Evolutionary conservation across 2,329 filamentous ascomycete genomes (phyloP).

Genomic region (Diplodia intermedia): DNA sequence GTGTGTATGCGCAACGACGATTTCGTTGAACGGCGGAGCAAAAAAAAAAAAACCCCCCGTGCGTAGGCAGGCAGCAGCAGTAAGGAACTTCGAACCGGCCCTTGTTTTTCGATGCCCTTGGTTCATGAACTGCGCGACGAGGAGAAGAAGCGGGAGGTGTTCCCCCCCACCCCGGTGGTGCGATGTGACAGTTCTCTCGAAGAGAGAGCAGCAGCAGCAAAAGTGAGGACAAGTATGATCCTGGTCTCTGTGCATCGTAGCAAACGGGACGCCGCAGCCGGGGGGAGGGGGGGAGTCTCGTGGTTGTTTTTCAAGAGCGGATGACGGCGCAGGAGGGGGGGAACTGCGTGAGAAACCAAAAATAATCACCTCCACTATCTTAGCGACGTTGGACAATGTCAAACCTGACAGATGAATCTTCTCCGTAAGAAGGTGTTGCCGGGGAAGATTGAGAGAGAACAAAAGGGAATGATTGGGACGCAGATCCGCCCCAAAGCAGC

Average conservation of each 20-base stretch:
- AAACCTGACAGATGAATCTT: neutral
- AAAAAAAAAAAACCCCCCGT: neutral
- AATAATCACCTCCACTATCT: neutral
- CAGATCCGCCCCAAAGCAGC: slow-evolving; percentile 2
- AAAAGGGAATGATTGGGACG: neutral
- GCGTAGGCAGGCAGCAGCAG: too few species aligned
- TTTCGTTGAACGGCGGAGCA: neutral
- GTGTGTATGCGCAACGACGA: neutral
- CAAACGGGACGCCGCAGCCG: neutral
- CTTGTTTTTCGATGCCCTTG: too few species aligned
- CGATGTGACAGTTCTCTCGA: neutral
- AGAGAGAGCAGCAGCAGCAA: neutral
- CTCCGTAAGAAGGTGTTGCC: neutral
- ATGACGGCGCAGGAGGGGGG: too few species aligned
- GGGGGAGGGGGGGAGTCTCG: neutral
- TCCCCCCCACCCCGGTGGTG: neutral
- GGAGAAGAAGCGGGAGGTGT: neutral
- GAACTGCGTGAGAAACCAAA: neutral
- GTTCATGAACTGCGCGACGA: too few species aligned
- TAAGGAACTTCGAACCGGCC: too few species aligned
- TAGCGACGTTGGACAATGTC: neutral
- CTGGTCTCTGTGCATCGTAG: neutral
- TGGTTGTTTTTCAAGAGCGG: too few species aligned
- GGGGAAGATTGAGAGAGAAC: neutral
- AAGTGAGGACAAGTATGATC: neutral